Evolutionary conservation across 2,329 filamentous ascomycete genomes (phyloP).

Genomic region (Penicillium expansum): DNA sequence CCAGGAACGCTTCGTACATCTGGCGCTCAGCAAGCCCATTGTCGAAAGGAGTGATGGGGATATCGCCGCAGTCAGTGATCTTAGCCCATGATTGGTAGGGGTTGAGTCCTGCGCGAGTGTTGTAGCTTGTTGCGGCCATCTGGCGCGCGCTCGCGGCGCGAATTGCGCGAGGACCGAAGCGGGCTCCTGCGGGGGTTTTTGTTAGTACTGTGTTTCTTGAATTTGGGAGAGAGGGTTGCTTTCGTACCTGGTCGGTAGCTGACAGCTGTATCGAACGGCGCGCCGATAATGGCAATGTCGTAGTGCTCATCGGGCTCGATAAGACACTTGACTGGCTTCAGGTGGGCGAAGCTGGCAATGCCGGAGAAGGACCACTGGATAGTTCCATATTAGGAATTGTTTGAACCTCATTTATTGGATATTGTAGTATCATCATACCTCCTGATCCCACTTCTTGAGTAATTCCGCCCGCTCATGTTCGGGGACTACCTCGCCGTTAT

Average conservation of each 20-base stretch:
- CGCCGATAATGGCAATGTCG: constrained; percentile 70
- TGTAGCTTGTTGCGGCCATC: constrained; percentile 76
- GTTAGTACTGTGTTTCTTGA: background rate
- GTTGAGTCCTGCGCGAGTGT: constrained; percentile 77
- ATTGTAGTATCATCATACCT: constrained; percentile 33
- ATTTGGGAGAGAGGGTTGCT: background rate
- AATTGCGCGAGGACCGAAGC: constrained; percentile 86
- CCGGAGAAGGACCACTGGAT: constrained; percentile 65
- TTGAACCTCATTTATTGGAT: background rate
- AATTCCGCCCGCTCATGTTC: constrained; percentile 43
- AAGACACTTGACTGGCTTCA: constrained; percentile 67
- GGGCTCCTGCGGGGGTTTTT: constrained; percentile 50
- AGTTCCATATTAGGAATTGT: background rate
- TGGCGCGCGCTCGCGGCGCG: constrained; percentile 79
- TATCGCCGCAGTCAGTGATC: constrained; percentile 86
- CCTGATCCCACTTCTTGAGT: constrained; percentile 48
- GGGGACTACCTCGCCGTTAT: constrained; percentile 40
- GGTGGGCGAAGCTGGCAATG: constrained; percentile 72
- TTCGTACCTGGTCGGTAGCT: constrained; percentile 64
- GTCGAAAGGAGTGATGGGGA: constrained; percentile 82
- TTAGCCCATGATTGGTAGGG: constrained; percentile 76
- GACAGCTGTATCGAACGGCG: constrained; percentile 71
- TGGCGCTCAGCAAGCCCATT: constrained; percentile 77
- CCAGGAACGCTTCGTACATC: constrained; percentile 76
- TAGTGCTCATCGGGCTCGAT: constrained; percentile 62